phyloP scores from a whole-genome alignment of 140 eudicot species.

The Oenanthe javanica region DNA sequence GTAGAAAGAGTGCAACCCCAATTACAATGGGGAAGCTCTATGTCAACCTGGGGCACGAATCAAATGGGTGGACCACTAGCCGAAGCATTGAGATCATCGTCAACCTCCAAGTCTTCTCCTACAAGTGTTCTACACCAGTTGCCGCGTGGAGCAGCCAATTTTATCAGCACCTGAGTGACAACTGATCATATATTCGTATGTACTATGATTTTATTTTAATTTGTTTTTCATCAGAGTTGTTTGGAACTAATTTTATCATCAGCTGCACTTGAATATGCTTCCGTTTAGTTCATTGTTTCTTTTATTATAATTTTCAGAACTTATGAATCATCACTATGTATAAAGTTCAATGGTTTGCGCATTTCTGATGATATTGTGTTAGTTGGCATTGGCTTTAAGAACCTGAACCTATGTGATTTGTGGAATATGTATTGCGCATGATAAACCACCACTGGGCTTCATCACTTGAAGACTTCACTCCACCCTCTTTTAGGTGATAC shows the following conservation, averaged over 20 bases:
- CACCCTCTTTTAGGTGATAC: no score
- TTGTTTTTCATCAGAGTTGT: constrained; percentile 2
- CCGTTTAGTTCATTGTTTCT: not conserved
- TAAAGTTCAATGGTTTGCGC: not conserved
- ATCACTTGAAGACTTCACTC: no score
- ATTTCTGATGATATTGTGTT: not conserved
- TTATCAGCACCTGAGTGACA: constrained; percentile 8
- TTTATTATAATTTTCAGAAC: not conserved
- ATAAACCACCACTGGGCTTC: no score
- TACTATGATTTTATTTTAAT: not conserved
- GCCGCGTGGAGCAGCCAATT: not conserved
- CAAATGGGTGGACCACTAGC: constrained; percentile 13
- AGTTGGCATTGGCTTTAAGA: not conserved
- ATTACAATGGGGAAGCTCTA: not conserved
- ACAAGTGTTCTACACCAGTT: constrained; percentile 12
- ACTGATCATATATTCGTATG: not conserved
- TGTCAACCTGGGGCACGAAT: not conserved
- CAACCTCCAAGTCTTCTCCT: constrained; percentile 8
- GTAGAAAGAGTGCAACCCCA: constrained; percentile 1
- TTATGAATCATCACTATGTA: not conserved
- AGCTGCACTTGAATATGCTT: not conserved
- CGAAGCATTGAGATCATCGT: constrained; percentile 12
- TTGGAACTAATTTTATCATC: not conserved
- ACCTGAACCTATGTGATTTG: not conserved
- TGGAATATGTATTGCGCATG: not conserved